Conservation (phyloP, 2,329 filamentous ascomycete genomes). For the Fusarium denticulatum region DNA sequence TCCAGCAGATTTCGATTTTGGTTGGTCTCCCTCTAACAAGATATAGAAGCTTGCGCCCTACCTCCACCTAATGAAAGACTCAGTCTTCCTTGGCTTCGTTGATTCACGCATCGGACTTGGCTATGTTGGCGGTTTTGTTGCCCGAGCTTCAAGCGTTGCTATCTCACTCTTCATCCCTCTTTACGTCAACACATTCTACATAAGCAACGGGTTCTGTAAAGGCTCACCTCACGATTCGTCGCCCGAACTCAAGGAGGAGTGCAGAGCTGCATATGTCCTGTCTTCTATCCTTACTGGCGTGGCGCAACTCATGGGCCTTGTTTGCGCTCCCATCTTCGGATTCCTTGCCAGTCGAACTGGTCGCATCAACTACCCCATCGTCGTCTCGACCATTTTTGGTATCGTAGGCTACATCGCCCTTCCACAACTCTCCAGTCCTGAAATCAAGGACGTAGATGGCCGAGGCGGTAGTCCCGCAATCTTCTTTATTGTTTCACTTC, state of each 20-base stretch:
- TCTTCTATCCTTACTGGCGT: constrained; percentile 88
- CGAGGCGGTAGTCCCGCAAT: constrained; percentile 74
- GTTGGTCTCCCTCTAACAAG: constrained; percentile 17
- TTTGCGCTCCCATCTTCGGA: constrained; percentile 88
- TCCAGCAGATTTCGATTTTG: background rate
- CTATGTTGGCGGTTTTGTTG: constrained; percentile 94
- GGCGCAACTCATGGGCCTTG: constrained; percentile 84
- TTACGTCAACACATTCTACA: constrained; percentile 91
- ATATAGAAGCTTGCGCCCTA: constrained; percentile 61
- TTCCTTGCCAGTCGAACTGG: constrained; percentile 78
- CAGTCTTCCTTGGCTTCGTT: constrained; percentile 75
- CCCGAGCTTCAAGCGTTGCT: constrained; percentile 91
- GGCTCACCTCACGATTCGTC: constrained; percentile 70
- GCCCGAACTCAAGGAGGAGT: constrained; percentile 84
- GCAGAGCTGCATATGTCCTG: constrained; percentile 85
- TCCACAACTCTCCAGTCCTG: constrained; percentile 79
- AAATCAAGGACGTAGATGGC: constrained; percentile 71
- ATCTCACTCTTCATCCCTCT: constrained; percentile 96
- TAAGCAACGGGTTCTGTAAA: constrained; percentile 80
- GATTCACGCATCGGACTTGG: constrained; percentile 85
- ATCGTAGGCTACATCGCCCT: constrained; percentile 82
- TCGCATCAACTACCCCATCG: constrained; percentile 76
- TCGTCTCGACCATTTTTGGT: constrained; percentile 77
- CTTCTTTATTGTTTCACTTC: constrained; percentile 79
- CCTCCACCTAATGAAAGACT: constrained; percentile 67